Conservation (phyloP, 2,329 filamentous ascomycete genomes). For the Neopestalotiopsis sp. region DNA sequence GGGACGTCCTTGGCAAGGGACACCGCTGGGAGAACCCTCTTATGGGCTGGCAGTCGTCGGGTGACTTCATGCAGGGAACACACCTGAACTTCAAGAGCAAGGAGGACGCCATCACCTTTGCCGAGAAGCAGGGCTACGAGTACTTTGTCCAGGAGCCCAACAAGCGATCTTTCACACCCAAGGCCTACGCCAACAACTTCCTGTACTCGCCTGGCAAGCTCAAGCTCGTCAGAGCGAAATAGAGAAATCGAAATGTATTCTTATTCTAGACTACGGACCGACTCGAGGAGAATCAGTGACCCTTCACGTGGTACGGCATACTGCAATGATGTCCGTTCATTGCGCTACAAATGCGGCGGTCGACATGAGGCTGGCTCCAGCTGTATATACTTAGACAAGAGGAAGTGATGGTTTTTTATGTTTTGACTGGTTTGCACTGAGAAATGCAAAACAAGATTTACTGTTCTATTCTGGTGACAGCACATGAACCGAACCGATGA, state of each 20-base stretch:
- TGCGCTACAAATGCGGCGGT: not conserved
- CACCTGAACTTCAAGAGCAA: constrained; percentile 89
- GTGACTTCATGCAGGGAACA: constrained; percentile 93
- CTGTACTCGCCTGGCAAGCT: constrained; percentile 83
- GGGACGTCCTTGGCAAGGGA: constrained; percentile 91
- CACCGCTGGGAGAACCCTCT: constrained; percentile 98
- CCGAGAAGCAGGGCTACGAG: constrained; percentile 98
- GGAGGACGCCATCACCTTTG: constrained; percentile 93
- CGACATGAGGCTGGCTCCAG: not conserved
- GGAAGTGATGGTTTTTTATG: not conserved
- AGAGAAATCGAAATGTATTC: constrained; percentile 29
- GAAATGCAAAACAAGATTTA: not conserved
- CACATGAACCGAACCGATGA: not conserved
- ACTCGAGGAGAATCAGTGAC: not conserved
- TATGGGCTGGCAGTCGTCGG: constrained; percentile 98
- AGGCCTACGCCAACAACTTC: constrained; percentile 98
- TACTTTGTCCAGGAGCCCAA: constrained; percentile 99
- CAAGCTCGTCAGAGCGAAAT: constrained; percentile 86
- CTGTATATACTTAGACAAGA: constrained; percentile 1
- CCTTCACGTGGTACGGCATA: not conserved
- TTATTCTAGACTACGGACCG: not conserved
- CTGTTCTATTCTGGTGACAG: not conserved
- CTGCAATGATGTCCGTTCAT: not conserved
- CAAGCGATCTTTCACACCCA: constrained; percentile 81
- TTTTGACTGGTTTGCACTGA: not conserved